Evolutionary conservation across 1,139 yeast genomes (phyloP), one percentile per base, ranked within the genome.

Genomic region (Geotrichum siamense): DNA sequence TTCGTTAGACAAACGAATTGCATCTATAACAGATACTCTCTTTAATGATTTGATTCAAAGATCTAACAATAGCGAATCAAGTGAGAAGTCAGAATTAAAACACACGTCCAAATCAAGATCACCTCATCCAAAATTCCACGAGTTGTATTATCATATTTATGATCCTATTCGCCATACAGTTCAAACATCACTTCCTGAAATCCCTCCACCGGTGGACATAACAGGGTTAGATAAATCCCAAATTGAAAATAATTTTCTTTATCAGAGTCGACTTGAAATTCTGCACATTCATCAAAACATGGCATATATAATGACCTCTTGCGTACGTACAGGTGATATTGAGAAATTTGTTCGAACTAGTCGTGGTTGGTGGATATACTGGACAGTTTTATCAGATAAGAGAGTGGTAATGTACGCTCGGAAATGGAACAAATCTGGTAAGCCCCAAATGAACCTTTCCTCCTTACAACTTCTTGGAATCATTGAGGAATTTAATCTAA

Each of bases 281-380:
- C 49, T 54, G 6, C 63, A 59, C 38, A 52, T 59, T 1, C 63
- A 59, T 38, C 57, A 53, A 23, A 45, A 49, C 13, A 43, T 58
- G 35, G 47, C 51, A 9, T 54, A 53, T 22, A 46, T 58, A 12
- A 30, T 52, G 4, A 38, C 44, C 9, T 31, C 33, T 2, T 41
- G 45, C 19, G 51, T 51, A 2, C 52, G 47, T 27, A 43, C 44
- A 25, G 31, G 39, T 33, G 62, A 57, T 41, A 39, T 51, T 13
- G 63, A 60, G 39, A 51, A 56, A 38, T 59, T 59, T 39, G 48
- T 58, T 3, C 44, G 62, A 4, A 59, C 63, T 1, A 43, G 52
- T 5, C 48, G 51, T 15, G 56, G 57, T 36, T 60, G 63, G 63
- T 60, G 63, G 62, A 47, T 58, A 2, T 60, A 59, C 33, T 59